phyloP scores from a whole-genome alignment of 1,284 basidiomycete species.

The Ustilago xerochloae region DNA sequence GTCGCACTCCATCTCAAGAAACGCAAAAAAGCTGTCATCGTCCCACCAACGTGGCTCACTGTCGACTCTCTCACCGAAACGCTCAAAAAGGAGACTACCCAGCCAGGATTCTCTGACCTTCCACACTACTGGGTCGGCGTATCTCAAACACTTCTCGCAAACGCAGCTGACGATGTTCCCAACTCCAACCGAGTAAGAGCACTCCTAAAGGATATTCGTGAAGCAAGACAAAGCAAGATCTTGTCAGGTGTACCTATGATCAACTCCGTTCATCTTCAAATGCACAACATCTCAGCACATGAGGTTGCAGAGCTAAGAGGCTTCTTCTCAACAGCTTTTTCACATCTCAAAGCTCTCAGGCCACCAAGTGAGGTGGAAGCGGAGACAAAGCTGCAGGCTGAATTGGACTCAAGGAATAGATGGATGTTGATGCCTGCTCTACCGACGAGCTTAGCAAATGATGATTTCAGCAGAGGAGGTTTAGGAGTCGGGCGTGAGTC shows the following conservation, averaged over 20 bases:
- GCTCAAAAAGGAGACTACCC: constrained; percentile 62
- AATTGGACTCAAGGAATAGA: constrained; percentile 12
- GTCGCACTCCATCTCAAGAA: constrained; percentile 90
- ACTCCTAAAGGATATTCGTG: constrained; percentile 90
- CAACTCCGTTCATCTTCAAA: constrained; percentile 72
- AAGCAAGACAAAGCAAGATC: constrained; percentile 92
- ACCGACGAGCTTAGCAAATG: not conserved
- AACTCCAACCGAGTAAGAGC: constrained; percentile 83
- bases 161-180: constrained; percentile 85
- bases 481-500: not conserved
- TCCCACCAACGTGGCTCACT: constrained; percentile 87
- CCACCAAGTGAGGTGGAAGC: constrained; percentile 29
- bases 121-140: constrained; percentile 67
- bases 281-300: constrained; percentile 65
- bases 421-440: constrained; percentile 15
- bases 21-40: constrained; percentile 91
- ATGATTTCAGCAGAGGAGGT: not conserved
- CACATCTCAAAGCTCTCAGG: constrained; percentile 47
- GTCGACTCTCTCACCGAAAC: constrained; percentile 80
- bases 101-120: constrained; percentile 62
- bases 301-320: constrained; percentile 63
- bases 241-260: constrained; percentile 77
- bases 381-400: constrained; percentile 18
- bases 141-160: constrained; percentile 14
- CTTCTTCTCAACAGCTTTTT: constrained; percentile 61